Base-by-base conservation (phyloP, 2,329 filamentous ascomycete species). In the Talaromyces sp. region DNA sequence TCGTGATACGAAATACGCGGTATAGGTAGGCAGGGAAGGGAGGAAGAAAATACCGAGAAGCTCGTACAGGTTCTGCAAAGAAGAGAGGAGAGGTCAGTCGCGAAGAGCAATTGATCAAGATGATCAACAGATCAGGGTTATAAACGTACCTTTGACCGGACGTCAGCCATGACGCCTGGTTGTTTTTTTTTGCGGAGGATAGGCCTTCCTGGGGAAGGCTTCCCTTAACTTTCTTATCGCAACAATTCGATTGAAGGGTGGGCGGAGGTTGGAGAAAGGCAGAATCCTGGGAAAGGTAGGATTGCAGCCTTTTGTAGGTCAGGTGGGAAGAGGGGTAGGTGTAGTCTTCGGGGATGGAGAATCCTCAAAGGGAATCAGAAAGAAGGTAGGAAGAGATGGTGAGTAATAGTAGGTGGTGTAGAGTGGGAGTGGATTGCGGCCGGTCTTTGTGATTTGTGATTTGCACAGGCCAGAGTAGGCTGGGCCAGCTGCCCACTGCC, bases 21-120 rank as follows among this genome's bases (percentile, higher is more conserved):
- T 65, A 64, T 68, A 68, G 54, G 63, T 63, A 67, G 43, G 71
- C 67, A 59, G 58, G 60, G 33, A 67, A 66, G 67, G 67, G 65
- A 71, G 70, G 71, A 69, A 68, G 70, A 70, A 72, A 72, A 72
- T 96, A 98, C 95, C 94, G 87, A 99, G 92, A 85, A 96, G 90
- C 87, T 95, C 94, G 87, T 91, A 98, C 78, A 91, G 89, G 87
- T 99, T 99, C 95, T 98, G 75, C 37, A 33, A 41, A 47, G n/a
- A 65, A 67, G 63, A 57, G 67, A 67, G 72, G 84, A 72, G 84
- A 81, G 72, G 64, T 65, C 27, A 62, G 61, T 60, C 48, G 48
- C n/a, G 19, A 61, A 22, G 41, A 22, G 61, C 16, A 61, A 65
- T 65, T 60, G 54, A 64, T 47, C 41, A 13, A 48, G 27, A 45